Percentiles rank a stretch among this genome's conserved stretches.
Evolutionary conservation across 495 filamentous ascomycete genomes (phyloP).

Genomic region (Annulohypoxylon maeteangense): DNA sequence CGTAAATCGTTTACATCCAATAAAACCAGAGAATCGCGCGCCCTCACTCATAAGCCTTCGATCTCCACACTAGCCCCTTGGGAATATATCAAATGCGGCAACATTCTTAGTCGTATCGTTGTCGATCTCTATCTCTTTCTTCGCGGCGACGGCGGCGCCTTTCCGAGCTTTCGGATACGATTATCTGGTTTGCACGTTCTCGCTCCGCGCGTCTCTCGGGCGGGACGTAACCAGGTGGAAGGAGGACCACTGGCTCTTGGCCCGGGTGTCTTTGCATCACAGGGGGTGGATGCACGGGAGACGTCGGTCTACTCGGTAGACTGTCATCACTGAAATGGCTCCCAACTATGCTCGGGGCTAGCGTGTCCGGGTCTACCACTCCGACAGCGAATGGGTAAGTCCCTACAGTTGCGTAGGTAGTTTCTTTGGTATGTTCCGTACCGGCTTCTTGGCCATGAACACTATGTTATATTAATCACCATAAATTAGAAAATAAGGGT

Average conservation of each 20-base stretch:
- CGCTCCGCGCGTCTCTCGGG: not conserved
- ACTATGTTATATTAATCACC: not conserved
- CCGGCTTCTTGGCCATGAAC: not conserved
- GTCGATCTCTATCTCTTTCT: not conserved
- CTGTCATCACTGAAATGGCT: not conserved
- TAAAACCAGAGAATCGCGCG: not conserved
- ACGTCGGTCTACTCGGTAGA: not conserved
- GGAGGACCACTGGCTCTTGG: not conserved
- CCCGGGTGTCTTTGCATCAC: not conserved
- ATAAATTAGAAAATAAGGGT: not conserved
- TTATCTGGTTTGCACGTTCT: constrained; percentile 1
- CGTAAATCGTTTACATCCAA: not conserved
- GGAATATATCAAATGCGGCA: not conserved
- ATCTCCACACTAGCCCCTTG: not conserved
- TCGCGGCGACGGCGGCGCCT: constrained; percentile 2
- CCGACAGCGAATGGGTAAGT: not conserved
- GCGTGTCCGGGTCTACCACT: constrained; percentile 5
- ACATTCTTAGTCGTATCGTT: not conserved
- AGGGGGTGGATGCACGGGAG: not conserved
- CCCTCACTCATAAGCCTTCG: not conserved
- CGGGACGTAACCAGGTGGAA: not conserved
- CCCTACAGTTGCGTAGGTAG: not conserved
- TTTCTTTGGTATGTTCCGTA: not conserved
- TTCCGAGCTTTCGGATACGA: not conserved
- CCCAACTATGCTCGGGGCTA: not conserved